Percentiles rank a stretch among this genome's conserved stretches.
These are phyloP conservation scores for Lentinula novae-zelandiae DNA, from an alignment of 1,284 basidiomycete species.

Conservation along the genomic window DNA sequence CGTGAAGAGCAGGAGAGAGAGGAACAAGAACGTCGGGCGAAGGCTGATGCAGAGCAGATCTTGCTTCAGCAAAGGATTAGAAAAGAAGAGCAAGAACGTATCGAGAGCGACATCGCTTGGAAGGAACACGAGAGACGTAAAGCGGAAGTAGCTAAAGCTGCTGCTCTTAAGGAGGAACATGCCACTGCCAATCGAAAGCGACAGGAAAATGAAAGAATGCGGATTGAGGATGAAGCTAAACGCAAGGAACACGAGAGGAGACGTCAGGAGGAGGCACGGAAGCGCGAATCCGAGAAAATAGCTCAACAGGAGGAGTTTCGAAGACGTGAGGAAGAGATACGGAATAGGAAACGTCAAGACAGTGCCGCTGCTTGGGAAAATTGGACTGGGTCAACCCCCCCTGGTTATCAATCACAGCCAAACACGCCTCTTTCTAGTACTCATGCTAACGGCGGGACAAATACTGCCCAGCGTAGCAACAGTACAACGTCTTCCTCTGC, in stretches of 20 bases:
- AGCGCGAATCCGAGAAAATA: slow-evolving; percentile 14
- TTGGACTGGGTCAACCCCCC: slow-evolving; percentile 9
- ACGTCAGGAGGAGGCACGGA: slow-evolving; percentile 11
- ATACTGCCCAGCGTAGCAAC: slow-evolving; percentile 22
- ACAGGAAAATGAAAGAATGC: slow-evolving; percentile 10
- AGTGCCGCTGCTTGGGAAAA: slow-evolving; percentile 23
- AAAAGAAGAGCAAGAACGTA: slow-evolving; percentile 7
- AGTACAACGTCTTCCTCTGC: slow-evolving; percentile 22
- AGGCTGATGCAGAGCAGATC: not conserved
- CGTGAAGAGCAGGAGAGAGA: slow-evolving; percentile 13
- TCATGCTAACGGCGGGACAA: slow-evolving; percentile 15
- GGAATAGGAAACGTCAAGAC: slow-evolving; percentile 35
- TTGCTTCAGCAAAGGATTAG: slow-evolving; percentile 4
- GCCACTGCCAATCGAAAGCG: slow-evolving; percentile 8
- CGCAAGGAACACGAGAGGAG: slow-evolving; percentile 12
- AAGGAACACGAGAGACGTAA: slow-evolving; percentile 9
- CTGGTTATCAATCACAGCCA: not conserved
- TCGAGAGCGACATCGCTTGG: slow-evolving; percentile 8
- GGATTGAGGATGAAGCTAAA: slow-evolving; percentile 13
- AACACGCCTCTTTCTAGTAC: slow-evolving; percentile 13
- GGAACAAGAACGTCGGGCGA: slow-evolving; percentile 14
- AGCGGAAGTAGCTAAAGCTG: not conserved
- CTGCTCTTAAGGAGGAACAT: slow-evolving; percentile 16
- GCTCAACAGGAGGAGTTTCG: slow-evolving; percentile 38
- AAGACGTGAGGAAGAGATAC: slow-evolving; percentile 37